Base-by-base conservation (phyloP, 2,329 filamentous ascomycete species). In the Leptographium lundbergii region DNA sequence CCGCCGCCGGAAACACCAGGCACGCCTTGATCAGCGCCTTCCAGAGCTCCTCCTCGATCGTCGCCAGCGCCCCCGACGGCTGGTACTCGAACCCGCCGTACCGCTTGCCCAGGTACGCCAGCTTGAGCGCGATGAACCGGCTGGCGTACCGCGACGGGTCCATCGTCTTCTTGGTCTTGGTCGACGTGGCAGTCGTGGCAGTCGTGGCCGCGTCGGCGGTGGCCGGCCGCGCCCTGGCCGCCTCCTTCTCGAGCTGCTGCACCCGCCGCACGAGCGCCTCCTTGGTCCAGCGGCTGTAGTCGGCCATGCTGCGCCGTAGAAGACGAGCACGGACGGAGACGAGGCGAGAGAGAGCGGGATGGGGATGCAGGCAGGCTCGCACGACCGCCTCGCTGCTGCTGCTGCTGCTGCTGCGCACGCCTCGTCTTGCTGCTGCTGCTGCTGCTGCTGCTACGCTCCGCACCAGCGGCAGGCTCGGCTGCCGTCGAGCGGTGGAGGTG, bases 21-120 rank as follows among this genome's bases (percentile, higher is more conserved):
- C 87, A 82, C 6, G 88, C 83, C 71, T 88, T 92, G 59, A 86
- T 84, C 64, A 99, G 74, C 0, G 91, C 94, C 72, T 91, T 91
- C 89, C 91, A 99, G 55, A 99, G 70, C 72, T 91, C 88, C 72
- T 96, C 91, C 72, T 99, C 94, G 62, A 99, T 88, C 0, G 91
- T 91, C 6, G 92, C 85, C 62, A 89, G 71, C 4, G 82, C 74
- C 61, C 87, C 87, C 64, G 84, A 84, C 61, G 81, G 79, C 68
- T 92, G 86, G 71, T 92, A 89, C 75, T 99, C 94, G 70, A 91
- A 95, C 1, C 94, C 94, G 71, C 94, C 92, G 72, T 97, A 99
- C 59, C 83, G 81, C 69, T 89, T 88, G 54, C 94, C 94, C 42
- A 97, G 75, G 70, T 99, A 99, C 47, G 94, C 91, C 63, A 99